Conservation (phyloP, 2,329 filamentous ascomycete genomes). For the Leptographium lundbergii region DNA sequence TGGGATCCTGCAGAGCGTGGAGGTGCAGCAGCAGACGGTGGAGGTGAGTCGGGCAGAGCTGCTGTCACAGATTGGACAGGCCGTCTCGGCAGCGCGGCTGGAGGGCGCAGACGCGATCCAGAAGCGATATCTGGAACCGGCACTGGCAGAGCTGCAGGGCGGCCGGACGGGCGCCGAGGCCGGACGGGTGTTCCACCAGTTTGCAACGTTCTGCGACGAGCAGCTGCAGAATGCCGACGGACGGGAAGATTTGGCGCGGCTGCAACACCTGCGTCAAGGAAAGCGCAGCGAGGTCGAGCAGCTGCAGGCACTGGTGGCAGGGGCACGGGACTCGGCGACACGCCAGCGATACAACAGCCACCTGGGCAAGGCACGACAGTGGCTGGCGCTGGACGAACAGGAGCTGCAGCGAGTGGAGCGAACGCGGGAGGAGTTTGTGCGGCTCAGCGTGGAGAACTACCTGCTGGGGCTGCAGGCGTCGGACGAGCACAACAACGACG, state of each 20-base stretch:
- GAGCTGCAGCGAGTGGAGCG: constrained; percentile 71
- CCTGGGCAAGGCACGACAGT: constrained; percentile 63
- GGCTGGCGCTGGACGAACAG: constrained; percentile 80
- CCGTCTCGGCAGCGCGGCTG: constrained; percentile 77
- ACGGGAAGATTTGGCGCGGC: constrained; percentile 69
- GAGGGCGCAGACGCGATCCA: constrained; percentile 89
- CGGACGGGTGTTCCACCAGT: constrained; percentile 85
- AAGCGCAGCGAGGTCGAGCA: constrained; percentile 72
- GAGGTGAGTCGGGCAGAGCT: constrained; percentile 63
- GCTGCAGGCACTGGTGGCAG: constrained; percentile 47
- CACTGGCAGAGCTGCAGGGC: constrained; percentile 67
- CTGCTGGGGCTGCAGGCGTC: constrained; percentile 72
- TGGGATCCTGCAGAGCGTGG: constrained; percentile 67
- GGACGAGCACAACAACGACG: constrained; percentile 79
- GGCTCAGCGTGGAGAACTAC: constrained; percentile 86
- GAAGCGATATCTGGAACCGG: constrained; percentile 70
- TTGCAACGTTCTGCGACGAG: constrained; percentile 88
- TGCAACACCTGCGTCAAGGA: constrained; percentile 65
- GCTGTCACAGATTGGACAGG: constrained; percentile 76
- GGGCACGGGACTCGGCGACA: constrained; percentile 36
- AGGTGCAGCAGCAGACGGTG: constrained; percentile 54
- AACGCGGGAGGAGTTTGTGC: constrained; percentile 71
- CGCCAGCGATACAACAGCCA: constrained; percentile 46
- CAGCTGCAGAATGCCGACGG: constrained; percentile 81
- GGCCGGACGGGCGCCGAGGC: constrained; percentile 57